Evolutionary conservation across 768 basidiomycete species (phyloP).

Genomic region (Termitomyces sp.): DNA sequence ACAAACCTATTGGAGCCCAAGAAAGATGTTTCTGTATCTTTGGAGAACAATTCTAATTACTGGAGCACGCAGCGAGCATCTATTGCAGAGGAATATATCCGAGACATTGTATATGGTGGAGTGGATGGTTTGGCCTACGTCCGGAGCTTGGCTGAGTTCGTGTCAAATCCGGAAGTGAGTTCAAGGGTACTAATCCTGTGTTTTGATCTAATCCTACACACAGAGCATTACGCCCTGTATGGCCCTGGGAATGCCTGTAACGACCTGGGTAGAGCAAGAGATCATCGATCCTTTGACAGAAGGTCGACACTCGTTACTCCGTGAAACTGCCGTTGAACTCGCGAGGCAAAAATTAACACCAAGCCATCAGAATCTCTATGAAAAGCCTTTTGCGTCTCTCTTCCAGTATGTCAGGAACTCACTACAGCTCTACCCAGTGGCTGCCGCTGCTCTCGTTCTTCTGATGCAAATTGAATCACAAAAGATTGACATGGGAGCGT

Average conservation of each 20-base stretch:
- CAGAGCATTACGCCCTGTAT: slow-evolving; percentile 8
- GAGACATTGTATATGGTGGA: slow-evolving; percentile 77
- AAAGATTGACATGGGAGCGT: slow-evolving; percentile 48
- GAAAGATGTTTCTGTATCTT: slow-evolving; percentile 2
- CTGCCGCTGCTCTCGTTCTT: slow-evolving; percentile 30
- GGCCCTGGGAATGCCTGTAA: slow-evolving; percentile 31
- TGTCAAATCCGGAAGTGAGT: slow-evolving; percentile 27
- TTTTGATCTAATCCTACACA: background rate
- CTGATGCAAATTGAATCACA: slow-evolving; percentile 36
- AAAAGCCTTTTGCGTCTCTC: slow-evolving; percentile 10
- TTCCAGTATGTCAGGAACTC: slow-evolving; percentile 33
- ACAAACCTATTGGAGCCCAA: slow-evolving; percentile 3
- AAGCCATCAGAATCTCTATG: slow-evolving; percentile 1
- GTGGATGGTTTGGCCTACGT: slow-evolving; percentile 72
- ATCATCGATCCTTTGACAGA: slow-evolving; percentile 43
- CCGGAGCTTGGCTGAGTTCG: slow-evolving; percentile 72
- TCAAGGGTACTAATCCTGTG: background rate
- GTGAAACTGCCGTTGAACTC: slow-evolving; percentile 32
- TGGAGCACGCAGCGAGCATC: slow-evolving; percentile 44
- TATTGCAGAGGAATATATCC: slow-evolving; percentile 61
- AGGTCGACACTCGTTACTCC: slow-evolving; percentile 39
- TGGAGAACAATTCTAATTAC: slow-evolving; percentile 25
- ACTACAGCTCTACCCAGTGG: slow-evolving; percentile 36
- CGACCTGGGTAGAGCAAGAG: slow-evolving; percentile 36
- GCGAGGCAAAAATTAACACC: slow-evolving; percentile 8